These are phyloP conservation scores for Westerdykella sp. DNA, from an alignment of 2,329 filamentous ascomycete species.

Conservation along the genomic window DNA sequence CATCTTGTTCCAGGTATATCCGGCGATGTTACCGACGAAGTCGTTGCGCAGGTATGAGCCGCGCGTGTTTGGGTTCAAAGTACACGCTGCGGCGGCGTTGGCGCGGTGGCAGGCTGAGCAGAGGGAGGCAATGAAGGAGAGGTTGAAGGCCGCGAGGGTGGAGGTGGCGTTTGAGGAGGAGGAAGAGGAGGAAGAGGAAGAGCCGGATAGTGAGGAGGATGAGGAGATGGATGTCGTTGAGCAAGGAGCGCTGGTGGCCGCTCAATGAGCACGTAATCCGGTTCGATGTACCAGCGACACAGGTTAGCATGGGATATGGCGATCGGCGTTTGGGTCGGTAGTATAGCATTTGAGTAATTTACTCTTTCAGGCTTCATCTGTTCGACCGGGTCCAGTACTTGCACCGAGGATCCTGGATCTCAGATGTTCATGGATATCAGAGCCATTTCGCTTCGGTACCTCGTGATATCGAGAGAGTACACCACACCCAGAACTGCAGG, in stretches of 20 bases:
- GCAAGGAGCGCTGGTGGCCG: conserved; percentile 12
- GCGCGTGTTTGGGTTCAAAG: conserved; percentile 88
- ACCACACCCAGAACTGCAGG: too few relatives aligned
- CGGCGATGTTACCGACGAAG: conserved; percentile 80
- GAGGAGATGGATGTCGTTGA: conserved; percentile 26
- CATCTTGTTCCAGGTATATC: conserved; percentile 98
- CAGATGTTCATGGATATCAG: too few relatives aligned
- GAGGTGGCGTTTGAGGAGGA: conserved; percentile 73
- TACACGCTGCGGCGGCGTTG: conserved; percentile 82
- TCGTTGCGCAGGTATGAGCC: conserved; percentile 80
- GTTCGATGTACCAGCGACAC: not conserved
- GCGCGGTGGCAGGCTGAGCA: conserved; percentile 84
- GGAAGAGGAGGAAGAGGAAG: conserved; percentile 53
- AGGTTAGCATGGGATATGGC: not conserved
- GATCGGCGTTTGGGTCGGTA: not conserved
- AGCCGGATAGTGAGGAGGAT: conserved; percentile 47
- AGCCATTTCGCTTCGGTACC: too few relatives aligned
- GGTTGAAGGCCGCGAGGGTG: conserved; percentile 62
- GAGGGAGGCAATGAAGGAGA: conserved; percentile 73
- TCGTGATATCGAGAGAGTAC: too few relatives aligned
- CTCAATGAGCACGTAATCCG: too few relatives aligned
- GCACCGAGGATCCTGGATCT: too few relatives aligned
- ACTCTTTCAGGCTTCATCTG: too few relatives aligned
- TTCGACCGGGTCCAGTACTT: too few relatives aligned
- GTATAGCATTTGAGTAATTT: not conserved